phyloP scores from a whole-genome alignment of 257 asterid genomes.

The Echites panduratus region DNA sequence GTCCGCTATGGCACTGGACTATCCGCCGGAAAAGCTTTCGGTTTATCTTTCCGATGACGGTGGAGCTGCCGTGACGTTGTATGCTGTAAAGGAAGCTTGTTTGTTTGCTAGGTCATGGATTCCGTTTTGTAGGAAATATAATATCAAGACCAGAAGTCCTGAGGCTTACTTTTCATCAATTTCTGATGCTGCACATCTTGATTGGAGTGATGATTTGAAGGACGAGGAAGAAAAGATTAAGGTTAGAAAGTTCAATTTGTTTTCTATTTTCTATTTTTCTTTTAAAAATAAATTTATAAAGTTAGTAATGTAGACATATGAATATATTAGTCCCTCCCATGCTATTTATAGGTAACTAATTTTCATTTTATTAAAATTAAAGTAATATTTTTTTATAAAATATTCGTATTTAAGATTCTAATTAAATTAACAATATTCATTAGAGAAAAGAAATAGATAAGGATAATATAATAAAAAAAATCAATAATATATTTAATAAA shows the following conservation, averaged over 20 bases:
- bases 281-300: no score
- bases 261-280: no score
- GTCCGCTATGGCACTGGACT: conserved; percentile 75
- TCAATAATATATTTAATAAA: no score
- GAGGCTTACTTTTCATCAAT: conserved; percentile 57
- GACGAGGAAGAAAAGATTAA: conserved; percentile 40
- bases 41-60: conserved; percentile 78
- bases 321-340: no score
- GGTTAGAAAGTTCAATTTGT: conserved; percentile 27
- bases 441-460: no score
- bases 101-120: conserved; percentile 54
- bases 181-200: conserved; percentile 45
- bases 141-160: conserved; percentile 56
- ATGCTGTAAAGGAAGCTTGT: conserved; percentile 56
- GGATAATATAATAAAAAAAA: no score
- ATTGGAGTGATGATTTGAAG: conserved; percentile 37
- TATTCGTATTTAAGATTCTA: no score
- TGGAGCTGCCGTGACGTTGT: conserved; percentile 64
- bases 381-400: no score
- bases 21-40: conserved; percentile 62
- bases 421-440: no score
- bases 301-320: no score
- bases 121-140: conserved; percentile 62
- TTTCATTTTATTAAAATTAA: no score
- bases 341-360: no score